Base-by-base conservation (phyloP, 352 stramenopile species). In the Albugo candida region DNA sequence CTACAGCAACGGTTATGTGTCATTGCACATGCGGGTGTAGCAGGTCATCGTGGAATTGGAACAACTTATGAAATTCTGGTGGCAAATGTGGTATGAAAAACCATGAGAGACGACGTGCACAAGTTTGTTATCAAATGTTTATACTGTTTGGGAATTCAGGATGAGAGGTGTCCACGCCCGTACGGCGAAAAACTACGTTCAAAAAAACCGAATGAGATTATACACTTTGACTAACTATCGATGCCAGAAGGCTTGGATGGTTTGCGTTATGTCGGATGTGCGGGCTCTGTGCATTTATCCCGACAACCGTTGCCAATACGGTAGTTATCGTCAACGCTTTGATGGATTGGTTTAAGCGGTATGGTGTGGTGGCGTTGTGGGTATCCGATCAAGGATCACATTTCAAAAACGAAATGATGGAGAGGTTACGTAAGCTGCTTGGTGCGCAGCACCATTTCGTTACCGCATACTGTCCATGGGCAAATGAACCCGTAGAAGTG, bases 141-240 rank as follows among this genome's bases (percentile, higher is more conserved):
- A 8, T 8, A 56, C 18, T 56, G 50, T 46, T 6, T 60, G 21
- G 41, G 5, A 1, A 38, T 47, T 1, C 49, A 45, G 6, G 42
- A 52, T 18, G 44, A 47, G 13, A 51, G 41, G 5, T 38, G 48
- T 0, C 57, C 51, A 0, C 36, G 56, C 1, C 57, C 63, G 6
- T 54, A 51, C 34, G 57, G 59, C 3, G 35, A 52, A 13, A 48
- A 44, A 0, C n/a, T 68, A n/a, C 36, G 47, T 5, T 56, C 52
- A 0, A 64, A 54, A 0, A 61, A 56, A 10, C 60, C 58, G n/a
- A 70, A 70, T 13, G 54, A 73, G 18, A 24, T 64, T 2, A 20
- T 69, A 0, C 53, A 69, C 19, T 73, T 73, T 20, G 58, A 67
- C 13, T 73, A 55, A 13, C 20, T 70, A 11, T 52, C 44, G 0